Evolutionary conservation across 257 asterid species (phyloP).

Genomic region (Plantago ovata): DNA sequence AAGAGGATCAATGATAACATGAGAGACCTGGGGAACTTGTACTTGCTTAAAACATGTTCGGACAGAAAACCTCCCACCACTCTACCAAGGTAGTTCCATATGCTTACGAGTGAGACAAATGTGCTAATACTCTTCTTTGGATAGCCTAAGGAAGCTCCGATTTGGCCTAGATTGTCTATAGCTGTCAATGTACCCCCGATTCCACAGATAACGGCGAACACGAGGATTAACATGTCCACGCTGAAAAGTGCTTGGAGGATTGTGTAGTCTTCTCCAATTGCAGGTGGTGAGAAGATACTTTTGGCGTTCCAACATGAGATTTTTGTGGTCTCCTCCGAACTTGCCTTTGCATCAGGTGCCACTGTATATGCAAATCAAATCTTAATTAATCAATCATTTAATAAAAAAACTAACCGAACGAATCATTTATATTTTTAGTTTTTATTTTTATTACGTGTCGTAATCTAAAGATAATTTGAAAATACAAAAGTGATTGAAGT

Average conservation of each 20-base stretch:
- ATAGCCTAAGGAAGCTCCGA: constrained; percentile 23
- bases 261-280: constrained; percentile 27
- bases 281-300: constrained; percentile 23
- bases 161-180: constrained; percentile 28
- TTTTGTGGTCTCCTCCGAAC: neutral
- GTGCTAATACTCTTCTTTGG: constrained; percentile 21
- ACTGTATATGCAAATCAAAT: neutral
- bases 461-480: too few species aligned
- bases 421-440: too few species aligned
- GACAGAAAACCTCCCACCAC: constrained; percentile 26
- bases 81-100: constrained; percentile 31
- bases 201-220: constrained; percentile 22
- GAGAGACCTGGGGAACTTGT: constrained; percentile 24
- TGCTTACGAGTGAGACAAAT: constrained; percentile 28
- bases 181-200: constrained; percentile 28
- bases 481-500: too few species aligned
- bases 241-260: constrained; percentile 27
- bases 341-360: neutral
- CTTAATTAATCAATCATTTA: too few species aligned
- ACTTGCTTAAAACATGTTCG: constrained; percentile 14
- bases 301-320: constrained; percentile 20
- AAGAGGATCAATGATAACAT: constrained; percentile 15
- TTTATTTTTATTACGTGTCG: too few species aligned
- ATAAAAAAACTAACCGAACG: too few species aligned
- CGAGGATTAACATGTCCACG: constrained; percentile 26